Base-by-base conservation (phyloP, 805 yeast species). In the Teunomyces lycoperdinae region DNA sequence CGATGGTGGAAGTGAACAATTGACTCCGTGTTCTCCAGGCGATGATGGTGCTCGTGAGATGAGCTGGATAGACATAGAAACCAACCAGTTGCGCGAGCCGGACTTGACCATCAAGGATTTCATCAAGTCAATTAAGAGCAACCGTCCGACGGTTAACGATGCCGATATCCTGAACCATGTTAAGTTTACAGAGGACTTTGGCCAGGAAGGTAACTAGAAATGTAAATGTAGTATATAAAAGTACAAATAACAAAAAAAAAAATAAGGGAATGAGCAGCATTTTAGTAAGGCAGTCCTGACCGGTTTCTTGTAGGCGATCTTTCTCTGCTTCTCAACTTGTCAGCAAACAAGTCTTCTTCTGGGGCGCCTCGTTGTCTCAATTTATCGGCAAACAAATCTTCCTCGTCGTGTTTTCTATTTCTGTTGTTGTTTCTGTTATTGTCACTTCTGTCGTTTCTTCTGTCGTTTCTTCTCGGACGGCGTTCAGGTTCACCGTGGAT, bases 21-120 rank as follows among this genome's bases (percentile, higher is more conserved):
- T 81, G 43, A 87, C 91, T 11, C 99, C 99, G 1, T 94, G 99
- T 62, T 90, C 97, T 0, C 99, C 99, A 0, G 99, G 99, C n/a
- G 97, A 88, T 54, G 63, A 66, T 2, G 88, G 79, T 13, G 97
- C 98, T 0, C 66, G 70, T 35, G 99, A 94, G 63, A 85, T 87
- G 89, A 83, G 82, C 62, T 94, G 99, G 99, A 82, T 87, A 79
- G 92, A 89, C 51, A 80, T 94, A 33, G 94, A 80, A 47, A 86
- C 95, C 10, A 92, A 92, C 58, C 94, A 94, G 66, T 74, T 94
- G 46, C 80, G 80, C 60, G 97, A 94, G 61, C 99, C 99, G 0
- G 89, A 83, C 7, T 76, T 94, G 55, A 86, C 92, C 1, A 78
- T 94, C 46, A 90, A 89, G 61, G 99, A 94, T 68, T 94, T 94